Base-by-base conservation (phyloP, 2,329 filamentous ascomycete species). In the Trichoderma koningii region DNA sequence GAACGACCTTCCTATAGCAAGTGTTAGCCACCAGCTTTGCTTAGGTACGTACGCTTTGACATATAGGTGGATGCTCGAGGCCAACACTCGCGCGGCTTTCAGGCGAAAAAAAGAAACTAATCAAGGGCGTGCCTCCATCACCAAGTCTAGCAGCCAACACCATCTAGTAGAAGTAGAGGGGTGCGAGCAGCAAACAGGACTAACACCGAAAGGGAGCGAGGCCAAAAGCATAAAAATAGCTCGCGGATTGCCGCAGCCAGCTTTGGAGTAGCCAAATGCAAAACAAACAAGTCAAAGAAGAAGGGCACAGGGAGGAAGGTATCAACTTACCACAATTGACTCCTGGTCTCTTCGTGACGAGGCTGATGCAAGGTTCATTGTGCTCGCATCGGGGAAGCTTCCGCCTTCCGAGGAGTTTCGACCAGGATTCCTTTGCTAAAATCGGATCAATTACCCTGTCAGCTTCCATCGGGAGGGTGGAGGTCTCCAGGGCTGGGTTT, bases 271-370 rank as follows among this genome's bases (percentile, higher is more conserved):
- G 28, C 34, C 28, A 14, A 21, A 23, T 53, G 51, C 1, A 14
- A 26, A 26, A 19, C 7, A n/a, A 42, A 38, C 10, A 7, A 19
- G n/a, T 3, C 10, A 17, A 4, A 23, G 5, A 19, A 17, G 42
- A 34, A 48, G 17, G 12, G n/a, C 3, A 19, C 9, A 41, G 2
- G 21, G 34, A 4, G 41, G 19, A 26, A n/a, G 47, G 19, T 53
- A 1, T 44, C 3, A 21, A 78, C 82, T 72, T 78, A 85, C 82
- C 94, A 78, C 74, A 89, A 72, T 98, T 99, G 68, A 91, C 80
- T 1, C 95, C 95, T 0, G 92, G 83, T 74, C 98, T 98, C 79
- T 94, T 97, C 1, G 93, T 97, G 19, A 88, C 84, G 59, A 94
- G 80, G 69, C 84, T 91, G 68, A 93, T 90, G 76, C 95, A 98